Percentiles rank a stretch among this genome's conserved stretches.
Evolutionary conservation across 805 yeast genomes (phyloP).

Genomic region (Wickerhamomyces sydowiorum): DNA sequence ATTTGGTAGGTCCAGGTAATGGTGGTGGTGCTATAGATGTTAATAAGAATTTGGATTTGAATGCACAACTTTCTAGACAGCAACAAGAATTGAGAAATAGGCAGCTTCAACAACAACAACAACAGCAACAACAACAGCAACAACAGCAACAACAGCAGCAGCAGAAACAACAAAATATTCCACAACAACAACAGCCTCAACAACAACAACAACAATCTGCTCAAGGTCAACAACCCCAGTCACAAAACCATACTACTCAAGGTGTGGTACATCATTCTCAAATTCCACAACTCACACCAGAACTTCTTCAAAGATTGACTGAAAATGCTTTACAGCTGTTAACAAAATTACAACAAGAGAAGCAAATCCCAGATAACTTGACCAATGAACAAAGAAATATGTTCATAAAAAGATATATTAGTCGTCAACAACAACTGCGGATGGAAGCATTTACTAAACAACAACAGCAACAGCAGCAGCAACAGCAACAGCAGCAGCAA

Average conservation of each 20-base stretch:
- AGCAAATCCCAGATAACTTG: constrained; percentile 15
- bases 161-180: constrained; percentile 5
- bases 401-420: constrained; percentile 18
- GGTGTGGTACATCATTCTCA: neutral
- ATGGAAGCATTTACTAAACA: constrained; percentile 5
- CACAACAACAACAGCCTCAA: constrained; percentile 14
- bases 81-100: constrained; percentile 28
- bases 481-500: neutral
- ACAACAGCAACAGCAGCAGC: neutral
- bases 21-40: neutral
- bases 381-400: constrained; percentile 19
- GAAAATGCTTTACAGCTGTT: constrained; percentile 19
- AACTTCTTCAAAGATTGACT: constrained; percentile 15
- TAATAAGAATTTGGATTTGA: constrained; percentile 10
- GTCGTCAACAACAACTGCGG: constrained; percentile 20
- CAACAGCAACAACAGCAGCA: constrained; percentile 5
- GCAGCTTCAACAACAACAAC: constrained; percentile 26
- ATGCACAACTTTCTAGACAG: constrained; percentile 21
- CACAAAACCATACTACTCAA: neutral
- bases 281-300: constrained; percentile 10
- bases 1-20: neutral
- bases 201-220: constrained; percentile 8
- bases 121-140: constrained; percentile 20
- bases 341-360: constrained; percentile 18
- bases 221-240: neutral